Conservation (phyloP, 164 flowering plant genomes). For the Piper longum region DNA sequence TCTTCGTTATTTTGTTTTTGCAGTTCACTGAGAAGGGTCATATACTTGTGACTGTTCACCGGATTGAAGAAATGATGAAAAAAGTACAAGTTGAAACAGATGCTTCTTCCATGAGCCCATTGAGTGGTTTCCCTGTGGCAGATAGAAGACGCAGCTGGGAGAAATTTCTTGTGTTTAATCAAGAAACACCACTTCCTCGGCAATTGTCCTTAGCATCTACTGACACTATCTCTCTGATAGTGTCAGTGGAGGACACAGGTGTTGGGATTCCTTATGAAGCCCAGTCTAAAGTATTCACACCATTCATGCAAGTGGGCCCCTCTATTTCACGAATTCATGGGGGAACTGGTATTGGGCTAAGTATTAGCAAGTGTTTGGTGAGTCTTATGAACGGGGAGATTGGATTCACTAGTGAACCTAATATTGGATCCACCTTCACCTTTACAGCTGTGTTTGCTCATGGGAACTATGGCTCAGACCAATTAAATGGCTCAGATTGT, state of each 20-base stretch:
- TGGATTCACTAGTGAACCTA: conserved; percentile 69
- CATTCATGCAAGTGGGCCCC: conserved; percentile 88
- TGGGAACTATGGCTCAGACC: conserved; percentile 24
- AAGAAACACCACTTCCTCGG: conserved; percentile 20
- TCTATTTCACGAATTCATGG: conserved; percentile 77
- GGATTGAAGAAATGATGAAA: conserved; percentile 59
- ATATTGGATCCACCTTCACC: conserved; percentile 75
- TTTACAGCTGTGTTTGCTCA: conserved; percentile 64
- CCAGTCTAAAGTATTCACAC: conserved; percentile 74
- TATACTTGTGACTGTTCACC: conserved; percentile 73
- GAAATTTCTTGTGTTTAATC: conserved; percentile 39
- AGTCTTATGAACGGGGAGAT: conserved; percentile 91
- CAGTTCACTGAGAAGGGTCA: conserved; percentile 96
- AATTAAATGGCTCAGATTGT: conserved; percentile 16
- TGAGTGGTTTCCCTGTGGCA: conserved; percentile 81
- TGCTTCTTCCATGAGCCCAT: conserved; percentile 32
- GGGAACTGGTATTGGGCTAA: conserved; percentile 94
- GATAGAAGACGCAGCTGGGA: conserved; percentile 68
- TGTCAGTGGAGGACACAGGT: conserved; percentile 96
- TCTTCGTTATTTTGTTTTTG: conserved; percentile 2
- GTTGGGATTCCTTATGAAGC: conserved; percentile 78
- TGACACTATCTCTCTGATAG: conserved; percentile 44
- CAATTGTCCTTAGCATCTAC: conserved; percentile 18
- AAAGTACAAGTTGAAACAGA: conserved; percentile 38
- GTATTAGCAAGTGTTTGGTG: conserved; percentile 91